phyloP scores from a whole-genome alignment of 768 basidiomycete species.

The Naganishia friedmannii region DNA sequence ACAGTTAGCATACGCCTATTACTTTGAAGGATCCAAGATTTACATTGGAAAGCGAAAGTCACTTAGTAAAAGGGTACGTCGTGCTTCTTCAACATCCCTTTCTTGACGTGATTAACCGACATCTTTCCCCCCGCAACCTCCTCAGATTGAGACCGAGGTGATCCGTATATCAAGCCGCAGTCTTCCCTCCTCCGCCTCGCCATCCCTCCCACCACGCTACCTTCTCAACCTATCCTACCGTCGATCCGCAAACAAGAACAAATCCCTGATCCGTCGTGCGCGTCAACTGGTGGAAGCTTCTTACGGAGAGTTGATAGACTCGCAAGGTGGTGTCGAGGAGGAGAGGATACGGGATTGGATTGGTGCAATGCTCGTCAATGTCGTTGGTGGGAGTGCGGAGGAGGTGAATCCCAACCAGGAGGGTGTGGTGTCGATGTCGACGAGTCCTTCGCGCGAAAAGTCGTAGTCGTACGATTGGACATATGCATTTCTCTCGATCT shows the following conservation, averaged over 20 bases:
- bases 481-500: background rate
- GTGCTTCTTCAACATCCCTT: slow-evolving; percentile 41
- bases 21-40: slow-evolving; percentile 75
- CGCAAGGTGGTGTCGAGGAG: slow-evolving; percentile 31
- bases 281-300: slow-evolving; percentile 8
- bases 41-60: slow-evolving; percentile 88
- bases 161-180: slow-evolving; percentile 74
- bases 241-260: slow-evolving; percentile 34
- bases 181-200: slow-evolving; percentile 53
- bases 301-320: slow-evolving; percentile 26
- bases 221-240: slow-evolving; percentile 54
- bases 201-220: slow-evolving; percentile 63
- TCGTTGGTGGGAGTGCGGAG: slow-evolving; percentile 25
- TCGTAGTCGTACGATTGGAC: background rate
- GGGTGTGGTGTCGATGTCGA: background rate
- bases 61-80: slow-evolving; percentile 74
- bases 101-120: background rate
- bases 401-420: background rate
- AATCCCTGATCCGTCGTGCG: slow-evolving; percentile 27
- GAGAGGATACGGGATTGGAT: slow-evolving; percentile 31
- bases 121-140: background rate
- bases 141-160: slow-evolving; percentile 85
- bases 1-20: slow-evolving; percentile 79
- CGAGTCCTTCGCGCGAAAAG: slow-evolving; percentile 3
- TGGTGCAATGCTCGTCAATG: slow-evolving; percentile 9